Conservation (phyloP, 371 early-diverging fungal genomes). For the Batkoa obscura region DNA sequence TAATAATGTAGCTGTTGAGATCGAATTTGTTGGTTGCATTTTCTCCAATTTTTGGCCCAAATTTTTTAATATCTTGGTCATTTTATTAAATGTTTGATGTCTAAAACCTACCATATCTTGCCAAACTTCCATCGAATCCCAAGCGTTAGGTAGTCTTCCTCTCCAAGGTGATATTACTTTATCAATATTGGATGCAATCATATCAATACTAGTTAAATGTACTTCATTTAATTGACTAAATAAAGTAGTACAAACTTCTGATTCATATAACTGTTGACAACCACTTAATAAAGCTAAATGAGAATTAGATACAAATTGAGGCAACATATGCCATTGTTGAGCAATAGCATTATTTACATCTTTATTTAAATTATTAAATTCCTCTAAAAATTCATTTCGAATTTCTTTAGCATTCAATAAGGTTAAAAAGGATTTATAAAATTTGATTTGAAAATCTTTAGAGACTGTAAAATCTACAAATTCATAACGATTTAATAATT, state of each 20-base stretch:
- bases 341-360: conserved; percentile 75
- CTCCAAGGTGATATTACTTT: conserved; percentile 88
- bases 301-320: conserved; percentile 55
- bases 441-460: background rate
- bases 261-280: conserved; percentile 91
- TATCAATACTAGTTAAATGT: conserved; percentile 58
- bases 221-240: conserved; percentile 59
- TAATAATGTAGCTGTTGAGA: conserved; percentile 60
- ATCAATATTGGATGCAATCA: conserved; percentile 70
- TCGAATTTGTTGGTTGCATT: conserved; percentile 16
- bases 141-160: conserved; percentile 88
- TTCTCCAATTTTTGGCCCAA: background rate
- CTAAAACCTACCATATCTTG: conserved; percentile 95
- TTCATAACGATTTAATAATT: background rate
- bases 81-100: conserved; percentile 78
- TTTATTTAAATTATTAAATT: conserved; percentile 65
- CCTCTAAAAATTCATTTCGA: conserved; percentile 10
- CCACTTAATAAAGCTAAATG: conserved; percentile 72
- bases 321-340: conserved; percentile 72
- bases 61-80: conserved; percentile 9
- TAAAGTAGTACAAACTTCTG: conserved; percentile 79
- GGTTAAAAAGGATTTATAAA: background rate
- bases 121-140: conserved; percentile 97
- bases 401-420: background rate
- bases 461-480: background rate